These are phyloP conservation scores for Brassica juncea DNA, from an alignment of 345 rosid species.

Conservation along the genomic window DNA sequence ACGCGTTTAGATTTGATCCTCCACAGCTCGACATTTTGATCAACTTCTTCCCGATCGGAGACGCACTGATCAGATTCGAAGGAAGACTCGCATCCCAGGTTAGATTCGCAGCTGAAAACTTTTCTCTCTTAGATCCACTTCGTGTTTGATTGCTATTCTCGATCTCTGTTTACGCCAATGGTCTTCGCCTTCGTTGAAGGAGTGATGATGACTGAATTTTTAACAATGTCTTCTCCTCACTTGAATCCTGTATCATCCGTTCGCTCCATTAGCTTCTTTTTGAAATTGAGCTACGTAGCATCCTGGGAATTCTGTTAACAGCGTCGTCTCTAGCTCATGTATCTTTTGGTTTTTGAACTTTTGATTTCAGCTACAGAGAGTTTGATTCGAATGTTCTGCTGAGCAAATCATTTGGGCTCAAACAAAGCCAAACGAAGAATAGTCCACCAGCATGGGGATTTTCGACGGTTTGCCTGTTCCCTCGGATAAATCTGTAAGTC, in stretches of 20 bases:
- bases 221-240: conserved; percentile 11
- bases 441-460: conserved; percentile 61
- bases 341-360: conserved; percentile 12
- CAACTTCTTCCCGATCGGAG: conserved; percentile 24
- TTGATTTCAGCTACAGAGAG: conserved; percentile 25
- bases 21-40: conserved; percentile 17
- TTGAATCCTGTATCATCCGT: conserved; percentile 12
- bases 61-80: conserved; percentile 31
- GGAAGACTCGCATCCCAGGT: conserved; percentile 15
- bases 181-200: conserved; percentile 4
- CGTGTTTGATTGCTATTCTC: conserved; percentile 22
- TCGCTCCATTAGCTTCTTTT: conserved; percentile 13
- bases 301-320: background rate
- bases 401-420: conserved; percentile 25
- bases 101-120: conserved; percentile 28
- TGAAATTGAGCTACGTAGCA: background rate
- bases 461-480: conserved; percentile 93
- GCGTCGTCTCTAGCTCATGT: conserved; percentile 11
- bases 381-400: conserved; percentile 37
- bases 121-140: conserved; percentile 37
- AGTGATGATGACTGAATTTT: conserved; percentile 23
- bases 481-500: conserved; percentile 74
- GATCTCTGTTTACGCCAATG: background rate
- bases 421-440: conserved; percentile 32
- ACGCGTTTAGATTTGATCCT: conserved; percentile 22